Percentiles rank a stretch among this genome's conserved stretches.
These are phyloP conservation scores for Suillus bovinus DNA, from an alignment of 768 basidiomycete genomes.

Conservation along the genomic window DNA sequence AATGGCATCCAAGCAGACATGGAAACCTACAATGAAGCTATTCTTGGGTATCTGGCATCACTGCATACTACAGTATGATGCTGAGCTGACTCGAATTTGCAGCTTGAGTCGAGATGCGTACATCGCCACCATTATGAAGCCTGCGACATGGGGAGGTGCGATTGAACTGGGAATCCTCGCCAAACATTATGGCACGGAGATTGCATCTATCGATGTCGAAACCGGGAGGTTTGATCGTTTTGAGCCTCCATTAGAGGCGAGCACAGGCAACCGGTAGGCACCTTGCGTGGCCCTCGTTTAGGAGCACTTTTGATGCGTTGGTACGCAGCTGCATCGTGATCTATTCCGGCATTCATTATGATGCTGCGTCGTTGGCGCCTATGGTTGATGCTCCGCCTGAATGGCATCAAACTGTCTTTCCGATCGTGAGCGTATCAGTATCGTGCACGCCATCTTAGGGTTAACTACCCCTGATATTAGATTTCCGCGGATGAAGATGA, in stretches of 20 bases:
- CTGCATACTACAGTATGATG: neutral
- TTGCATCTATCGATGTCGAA: slow-evolving; percentile 89
- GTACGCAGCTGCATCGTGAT: slow-evolving; percentile 65
- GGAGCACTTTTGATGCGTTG: neutral
- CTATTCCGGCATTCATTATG: slow-evolving; percentile 97
- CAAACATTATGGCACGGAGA: slow-evolving; percentile 79
- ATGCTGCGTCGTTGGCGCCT: slow-evolving; percentile 84
- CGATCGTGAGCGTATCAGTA: slow-evolving; percentile 43
- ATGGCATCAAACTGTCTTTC: slow-evolving; percentile 90
- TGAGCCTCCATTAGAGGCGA: slow-evolving; percentile 48
- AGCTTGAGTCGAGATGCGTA: slow-evolving; percentile 69
- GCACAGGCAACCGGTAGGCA: slow-evolving; percentile 34
- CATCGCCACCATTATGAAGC: slow-evolving; percentile 76
- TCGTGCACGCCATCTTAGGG: neutral
- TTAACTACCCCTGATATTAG: slow-evolving; percentile 15
- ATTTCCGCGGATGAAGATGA: slow-evolving; percentile 43
- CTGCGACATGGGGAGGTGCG: slow-evolving; percentile 91
- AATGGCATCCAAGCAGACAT: slow-evolving; percentile 74
- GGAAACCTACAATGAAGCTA: slow-evolving; percentile 77
- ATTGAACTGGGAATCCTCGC: slow-evolving; percentile 91
- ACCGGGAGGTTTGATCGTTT: slow-evolving; percentile 89
- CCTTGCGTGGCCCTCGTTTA: neutral
- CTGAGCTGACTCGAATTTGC: slow-evolving; percentile 5
- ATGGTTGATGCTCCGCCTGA: slow-evolving; percentile 71
- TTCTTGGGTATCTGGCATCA: slow-evolving; percentile 65